These are phyloP conservation scores for Pythium insidiosum DNA, from an alignment of 352 stramenopile species.

Conservation along the genomic window DNA sequence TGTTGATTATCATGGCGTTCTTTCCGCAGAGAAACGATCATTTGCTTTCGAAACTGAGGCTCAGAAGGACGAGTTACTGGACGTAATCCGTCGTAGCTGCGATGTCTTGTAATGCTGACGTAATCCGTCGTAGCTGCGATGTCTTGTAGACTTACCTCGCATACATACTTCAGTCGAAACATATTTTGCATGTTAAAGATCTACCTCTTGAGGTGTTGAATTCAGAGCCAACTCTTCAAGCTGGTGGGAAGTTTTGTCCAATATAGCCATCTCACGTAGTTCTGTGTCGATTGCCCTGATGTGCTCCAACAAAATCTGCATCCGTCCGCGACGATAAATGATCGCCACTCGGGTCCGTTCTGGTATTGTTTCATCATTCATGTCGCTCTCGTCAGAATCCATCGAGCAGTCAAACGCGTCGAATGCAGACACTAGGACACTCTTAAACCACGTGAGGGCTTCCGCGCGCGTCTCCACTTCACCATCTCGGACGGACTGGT, in stretches of 20 bases:
- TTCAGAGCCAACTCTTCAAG: no score
- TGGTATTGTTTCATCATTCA: slow-evolving; percentile 10
- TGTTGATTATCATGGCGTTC: slow-evolving; percentile 1
- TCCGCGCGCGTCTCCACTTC: slow-evolving; percentile 1
- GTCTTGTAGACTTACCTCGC: no score
- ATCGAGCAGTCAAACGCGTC: slow-evolving; percentile 14
- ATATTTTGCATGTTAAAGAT: no score
- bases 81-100: slow-evolving; percentile 37
- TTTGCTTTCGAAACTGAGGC: slow-evolving; percentile 53
- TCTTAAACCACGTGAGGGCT: slow-evolving; percentile 13
- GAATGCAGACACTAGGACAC: slow-evolving; percentile 4
- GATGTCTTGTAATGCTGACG: slow-evolving; percentile 3
- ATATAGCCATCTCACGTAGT: slow-evolving; percentile 5
- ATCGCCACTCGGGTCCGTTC: slow-evolving; percentile 31
- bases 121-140: no score
- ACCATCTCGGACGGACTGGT: background rate
- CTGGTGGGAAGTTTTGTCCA: no score
- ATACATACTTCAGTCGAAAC: no score
- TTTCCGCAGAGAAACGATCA: slow-evolving; percentile 46
- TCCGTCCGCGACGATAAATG: slow-evolving; percentile 32
- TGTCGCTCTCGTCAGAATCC: slow-evolving; percentile 16
- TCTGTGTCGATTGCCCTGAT: slow-evolving; percentile 31
- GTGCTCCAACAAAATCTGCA: slow-evolving; percentile 28
- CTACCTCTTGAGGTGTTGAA: no score
- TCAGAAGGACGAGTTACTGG: slow-evolving; percentile 38